phyloP scores from a whole-genome alignment of 2,329 filamentous ascomycete species.

The Blastomyces silverae region DNA sequence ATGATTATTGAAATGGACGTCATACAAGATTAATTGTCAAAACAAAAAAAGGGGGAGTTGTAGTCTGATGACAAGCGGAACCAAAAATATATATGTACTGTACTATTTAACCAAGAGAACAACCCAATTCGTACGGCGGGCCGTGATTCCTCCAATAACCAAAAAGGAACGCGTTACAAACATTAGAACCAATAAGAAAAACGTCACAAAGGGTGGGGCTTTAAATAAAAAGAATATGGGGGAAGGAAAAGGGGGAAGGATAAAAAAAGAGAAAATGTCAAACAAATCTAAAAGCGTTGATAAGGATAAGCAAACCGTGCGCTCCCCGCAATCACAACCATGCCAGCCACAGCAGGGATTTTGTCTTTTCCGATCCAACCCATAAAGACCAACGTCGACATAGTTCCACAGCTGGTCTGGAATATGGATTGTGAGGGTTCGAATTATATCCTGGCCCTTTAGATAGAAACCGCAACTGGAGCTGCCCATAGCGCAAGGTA shows the following conservation, averaged over 20 bases:
- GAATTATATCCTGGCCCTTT: neutral
- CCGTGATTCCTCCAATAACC: neutral
- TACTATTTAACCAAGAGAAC: slow-evolving; percentile 5
- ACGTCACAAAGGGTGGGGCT: neutral
- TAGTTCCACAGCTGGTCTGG: neutral
- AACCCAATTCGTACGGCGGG: neutral
- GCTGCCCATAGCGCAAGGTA: neutral
- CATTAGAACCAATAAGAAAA: neutral
- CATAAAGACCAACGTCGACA: neutral
- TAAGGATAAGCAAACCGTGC: neutral
- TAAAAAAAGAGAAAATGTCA: neutral
- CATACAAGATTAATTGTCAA: neutral
- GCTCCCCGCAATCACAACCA: neutral
- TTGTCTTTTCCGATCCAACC: neutral
- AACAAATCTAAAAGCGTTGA: neutral
- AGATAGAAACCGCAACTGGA: neutral
- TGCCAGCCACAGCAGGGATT: neutral
- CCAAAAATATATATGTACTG: slow-evolving; percentile 3
- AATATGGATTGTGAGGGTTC: neutral
- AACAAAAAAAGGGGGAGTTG: neutral
- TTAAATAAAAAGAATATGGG: neutral
- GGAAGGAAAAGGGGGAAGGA: neutral
- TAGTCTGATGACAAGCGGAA: neutral
- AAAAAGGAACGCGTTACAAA: neutral
- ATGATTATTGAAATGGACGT: neutral